A percentile compares a stretch with the other conserved stretches of the same genome.
Conservation (phyloP, 345 rosid genomes). For the Acer saccharum region DNA sequence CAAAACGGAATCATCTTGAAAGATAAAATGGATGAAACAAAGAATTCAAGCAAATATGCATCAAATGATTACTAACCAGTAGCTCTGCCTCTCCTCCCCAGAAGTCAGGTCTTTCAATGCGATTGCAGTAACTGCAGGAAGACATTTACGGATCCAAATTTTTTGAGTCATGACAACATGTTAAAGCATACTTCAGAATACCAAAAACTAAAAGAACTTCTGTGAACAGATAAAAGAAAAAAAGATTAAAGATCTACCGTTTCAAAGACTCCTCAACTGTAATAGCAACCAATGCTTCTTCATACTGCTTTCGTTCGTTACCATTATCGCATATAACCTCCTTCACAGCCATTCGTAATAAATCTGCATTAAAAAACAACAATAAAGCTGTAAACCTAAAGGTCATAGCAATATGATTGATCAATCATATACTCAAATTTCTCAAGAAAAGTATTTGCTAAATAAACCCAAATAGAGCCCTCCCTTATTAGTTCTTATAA, state of each 20-base stretch:
- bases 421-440: background rate
- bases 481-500: background rate
- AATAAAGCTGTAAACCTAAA: constrained; percentile 10
- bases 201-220: constrained; percentile 9
- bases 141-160: constrained; percentile 1
- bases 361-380: constrained; percentile 51
- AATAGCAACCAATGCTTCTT: constrained; percentile 78
- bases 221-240: background rate
- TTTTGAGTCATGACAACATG: background rate
- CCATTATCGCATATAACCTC: constrained; percentile 70
- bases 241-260: constrained; percentile 44
- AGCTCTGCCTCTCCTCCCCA: constrained; percentile 99
- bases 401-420: background rate
- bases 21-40: background rate
- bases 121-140: constrained; percentile 67
- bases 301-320: constrained; percentile 60
- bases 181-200: constrained; percentile 7
- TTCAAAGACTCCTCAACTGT: constrained; percentile 82
- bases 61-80: constrained; percentile 54
- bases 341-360: constrained; percentile 83
- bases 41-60: constrained; percentile 12
- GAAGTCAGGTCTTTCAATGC: constrained; percentile 69
- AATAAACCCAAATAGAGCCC: background rate
- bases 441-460: background rate
- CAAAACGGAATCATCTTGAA: too few relatives aligned